Conservation (phyloP, 352 stramenopile genomes). For the Phytophthora europaea region DNA sequence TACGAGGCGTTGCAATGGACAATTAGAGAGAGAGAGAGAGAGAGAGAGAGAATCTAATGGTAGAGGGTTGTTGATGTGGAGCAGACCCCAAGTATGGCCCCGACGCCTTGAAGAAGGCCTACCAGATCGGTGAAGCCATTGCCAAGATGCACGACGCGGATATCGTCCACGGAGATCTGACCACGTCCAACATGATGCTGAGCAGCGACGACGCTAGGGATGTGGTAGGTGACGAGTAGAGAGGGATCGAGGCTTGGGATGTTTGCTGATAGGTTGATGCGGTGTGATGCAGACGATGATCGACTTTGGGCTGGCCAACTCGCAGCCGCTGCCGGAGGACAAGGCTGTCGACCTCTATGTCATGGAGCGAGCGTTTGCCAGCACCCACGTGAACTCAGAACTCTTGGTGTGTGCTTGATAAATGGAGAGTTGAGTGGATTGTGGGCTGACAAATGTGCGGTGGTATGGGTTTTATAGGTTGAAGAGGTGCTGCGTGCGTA, state of each 20-base stretch:
- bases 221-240: constrained; percentile 50
- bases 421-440: neutral
- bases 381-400: constrained; percentile 90
- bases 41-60: constrained; percentile 5
- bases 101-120: constrained; percentile 73
- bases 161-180: constrained; percentile 95
- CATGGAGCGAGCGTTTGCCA: constrained; percentile 93
- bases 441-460: neutral
- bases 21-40: neutral
- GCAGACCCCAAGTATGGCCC: constrained; percentile 64
- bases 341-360: constrained; percentile 95
- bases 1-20: constrained; percentile 16
- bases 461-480: constrained; percentile 47
- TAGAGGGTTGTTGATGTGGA: neutral
- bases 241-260: neutral
- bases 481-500: constrained; percentile 89
- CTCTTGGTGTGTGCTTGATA: constrained; percentile 58
- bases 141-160: constrained; percentile 93
- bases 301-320: constrained; percentile 88
- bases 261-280: constrained; percentile 5
- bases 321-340: constrained; percentile 88
- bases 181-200: constrained; percentile 96
- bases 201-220: constrained; percentile 66
- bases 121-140: constrained; percentile 89
- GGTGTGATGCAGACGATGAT: constrained; percentile 71